A percentile compares a stretch with the other conserved stretches of the same genome.
These are phyloP conservation scores for Colletotrichum coccodes DNA, from an alignment of 2,329 filamentous ascomycete genomes.

Conservation along the genomic window DNA sequence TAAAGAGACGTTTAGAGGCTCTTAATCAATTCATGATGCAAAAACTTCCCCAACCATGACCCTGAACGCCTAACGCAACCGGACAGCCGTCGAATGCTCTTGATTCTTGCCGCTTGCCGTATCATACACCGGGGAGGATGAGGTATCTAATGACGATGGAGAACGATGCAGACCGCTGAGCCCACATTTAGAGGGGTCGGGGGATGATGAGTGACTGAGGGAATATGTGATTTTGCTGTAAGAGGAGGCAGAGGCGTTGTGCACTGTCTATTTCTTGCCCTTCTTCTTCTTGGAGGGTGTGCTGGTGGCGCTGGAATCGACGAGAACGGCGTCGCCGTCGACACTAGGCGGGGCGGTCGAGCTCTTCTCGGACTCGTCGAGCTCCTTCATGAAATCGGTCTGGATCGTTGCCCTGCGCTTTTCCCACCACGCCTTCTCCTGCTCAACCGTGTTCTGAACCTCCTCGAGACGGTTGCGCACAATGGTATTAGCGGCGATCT, in stretches of 20 bases:
- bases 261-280: constrained; percentile 64
- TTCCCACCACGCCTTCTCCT: constrained; percentile 94
- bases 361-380: constrained; percentile 71
- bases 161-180: not conserved
- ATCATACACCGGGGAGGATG: constrained; percentile 12
- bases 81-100: constrained; percentile 21
- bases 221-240: not conserved
- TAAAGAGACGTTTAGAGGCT: not conserved
- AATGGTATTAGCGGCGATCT: constrained; percentile 87
- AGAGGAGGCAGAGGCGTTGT: not conserved
- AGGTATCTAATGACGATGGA: constrained; percentile 27
- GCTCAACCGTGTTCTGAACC: constrained; percentile 74
- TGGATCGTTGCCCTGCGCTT: constrained; percentile 80
- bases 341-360: constrained; percentile 63
- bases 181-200: not conserved
- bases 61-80: constrained; percentile 27
- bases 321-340: constrained; percentile 82
- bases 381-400: constrained; percentile 84
- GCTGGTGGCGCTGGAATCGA: constrained; percentile 65
- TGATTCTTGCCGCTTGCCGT: constrained; percentile 12
- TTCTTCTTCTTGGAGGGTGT: constrained; percentile 70
- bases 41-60: not conserved
- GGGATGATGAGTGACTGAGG: not conserved
- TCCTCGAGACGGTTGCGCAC: constrained; percentile 81
- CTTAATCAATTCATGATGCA: constrained; percentile 20